Evolutionary conservation across 495 filamentous ascomycete genomes (phyloP), one percentile per base, ranked within the genome.

Genomic region (Penicillium simplicissimum): DNA sequence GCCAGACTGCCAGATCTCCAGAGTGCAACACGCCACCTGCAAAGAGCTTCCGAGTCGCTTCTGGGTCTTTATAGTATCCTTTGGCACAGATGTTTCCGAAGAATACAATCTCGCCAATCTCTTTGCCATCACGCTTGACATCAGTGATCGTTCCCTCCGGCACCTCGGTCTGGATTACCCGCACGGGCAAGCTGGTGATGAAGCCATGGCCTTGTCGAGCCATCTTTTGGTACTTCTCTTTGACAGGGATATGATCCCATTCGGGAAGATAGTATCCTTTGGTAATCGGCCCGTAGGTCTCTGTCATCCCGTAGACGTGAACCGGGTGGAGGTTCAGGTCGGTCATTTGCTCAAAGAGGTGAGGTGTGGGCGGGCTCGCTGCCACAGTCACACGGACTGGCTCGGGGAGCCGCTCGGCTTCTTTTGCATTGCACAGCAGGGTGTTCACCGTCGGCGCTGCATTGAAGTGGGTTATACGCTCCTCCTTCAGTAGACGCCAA

Each of bases 401-500:
- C 8, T 85, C 73, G 2, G 87, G 81, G 5, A 98, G 79, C 52
- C 63, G 76, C 60, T 83, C 84, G 3, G 95, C 95, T 66, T 90
- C 85, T 40, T 83, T 76, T 0, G 87, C 82, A 35, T 87, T 87
- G 74, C 95, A 97, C 8, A 98, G 85, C 2, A 98, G 77, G 0
- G 93, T 98, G 74, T 97, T 97, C 48, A 98, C 95, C 3, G 95
- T 98, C 14, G 95, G 95, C 6, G 95, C 95, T 6, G 95, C 95
- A 68, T 92, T 94, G 81, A 93, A 98, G 76, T 98, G 95, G 7
- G 92, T 98, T 58, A 98, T 87, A 13, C 82, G 76, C 68, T 97
- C 91, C 38, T 90, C 80, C 67, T 92, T 94, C 25, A 98, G 79
- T 8, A 98, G 72, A 38, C 81, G 78, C 95, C 95, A 98, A 59